phyloP scores from a whole-genome alignment of 345 rosid genomes.

The Rhodomyrtus tomentosa region DNA sequence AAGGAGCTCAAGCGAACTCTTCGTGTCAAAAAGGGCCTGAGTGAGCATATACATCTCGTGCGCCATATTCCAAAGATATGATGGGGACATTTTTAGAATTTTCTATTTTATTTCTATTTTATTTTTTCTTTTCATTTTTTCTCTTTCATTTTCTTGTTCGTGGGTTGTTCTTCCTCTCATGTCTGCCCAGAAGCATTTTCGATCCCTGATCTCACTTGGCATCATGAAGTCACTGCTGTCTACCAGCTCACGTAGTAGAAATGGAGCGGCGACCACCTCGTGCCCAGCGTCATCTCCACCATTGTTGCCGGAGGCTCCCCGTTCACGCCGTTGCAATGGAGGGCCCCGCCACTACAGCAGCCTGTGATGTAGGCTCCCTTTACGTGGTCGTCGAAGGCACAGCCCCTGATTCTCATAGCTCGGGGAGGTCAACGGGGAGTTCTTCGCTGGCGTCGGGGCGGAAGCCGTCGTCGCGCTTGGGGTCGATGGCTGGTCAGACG shows the following conservation, averaged over 20 bases:
- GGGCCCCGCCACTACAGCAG: not conserved
- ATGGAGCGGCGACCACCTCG: conserved; percentile 54
- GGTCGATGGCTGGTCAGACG: conserved; percentile 70
- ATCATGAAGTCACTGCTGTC: conserved; percentile 8
- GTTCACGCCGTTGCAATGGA: conserved; percentile 50
- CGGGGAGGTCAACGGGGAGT: conserved; percentile 44
- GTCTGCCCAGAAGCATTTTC: no score
- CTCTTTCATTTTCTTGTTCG: no score
- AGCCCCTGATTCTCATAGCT: conserved; percentile 82
- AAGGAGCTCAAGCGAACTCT: no score
- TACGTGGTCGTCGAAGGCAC: conserved; percentile 42
- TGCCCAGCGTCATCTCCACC: conserved; percentile 80
- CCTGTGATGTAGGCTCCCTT: conserved; percentile 41
- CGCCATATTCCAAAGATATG: no score
- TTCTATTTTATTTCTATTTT: no score
- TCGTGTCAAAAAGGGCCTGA: no score
- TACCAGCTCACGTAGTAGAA: conserved; percentile 91
- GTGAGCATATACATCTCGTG: no score
- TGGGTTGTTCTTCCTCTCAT: no score
- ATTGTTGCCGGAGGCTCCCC: conserved; percentile 76
- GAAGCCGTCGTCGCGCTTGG: not conserved
- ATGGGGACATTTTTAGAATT: no score
- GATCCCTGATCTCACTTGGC: no score
- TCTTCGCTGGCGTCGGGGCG: conserved; percentile 21
- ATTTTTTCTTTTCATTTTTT: no score